A percentile compares a stretch with the other conserved stretches of the same genome.
Evolutionary conservation across 2,329 filamentous ascomycete species (phyloP).

Genomic region (Annulohypoxylon truncatum): DNA sequence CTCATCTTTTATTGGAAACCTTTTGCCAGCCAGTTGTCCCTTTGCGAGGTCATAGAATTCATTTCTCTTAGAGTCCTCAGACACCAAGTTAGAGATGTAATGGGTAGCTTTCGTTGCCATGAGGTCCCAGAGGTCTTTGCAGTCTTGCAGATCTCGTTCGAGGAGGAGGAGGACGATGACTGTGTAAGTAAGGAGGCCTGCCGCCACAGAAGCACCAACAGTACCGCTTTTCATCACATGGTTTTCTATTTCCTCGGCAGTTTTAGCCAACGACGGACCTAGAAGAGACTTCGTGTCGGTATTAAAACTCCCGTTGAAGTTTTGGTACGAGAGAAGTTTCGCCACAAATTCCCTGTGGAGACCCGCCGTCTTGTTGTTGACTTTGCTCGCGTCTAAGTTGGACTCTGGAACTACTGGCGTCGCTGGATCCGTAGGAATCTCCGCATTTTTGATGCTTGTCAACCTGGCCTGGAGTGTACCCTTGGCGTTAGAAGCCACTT

Average conservation of each 20-base stretch:
- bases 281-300: not conserved
- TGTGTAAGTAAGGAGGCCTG: conserved; percentile 8
- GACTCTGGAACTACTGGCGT: not conserved
- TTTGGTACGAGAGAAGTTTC: conserved; percentile 9
- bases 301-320: conserved; percentile 14
- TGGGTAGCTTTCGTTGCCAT: not conserved
- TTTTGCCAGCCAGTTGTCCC: not conserved
- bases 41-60: not conserved
- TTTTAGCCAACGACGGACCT: not conserved
- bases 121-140: conserved; percentile 9
- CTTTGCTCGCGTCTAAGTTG: not conserved
- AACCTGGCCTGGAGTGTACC: too few species aligned
- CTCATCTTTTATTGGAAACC: not conserved
- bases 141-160: conserved; percentile 10
- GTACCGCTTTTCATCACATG: not conserved
- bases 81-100: not conserved
- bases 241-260: not conserved
- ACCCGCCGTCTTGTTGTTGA: not conserved
- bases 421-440: not conserved
- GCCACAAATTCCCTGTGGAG: conserved; percentile 1
- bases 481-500: not conserved
- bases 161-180: not conserved
- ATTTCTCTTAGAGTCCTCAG: not conserved
- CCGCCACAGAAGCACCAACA: not conserved
- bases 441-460: too few species aligned